Percentiles rank a stretch among this genome's conserved stretches.
These are phyloP conservation scores for Hibiscus tridactylites DNA, from an alignment of 345 rosid genomes.

Conservation along the genomic window DNA sequence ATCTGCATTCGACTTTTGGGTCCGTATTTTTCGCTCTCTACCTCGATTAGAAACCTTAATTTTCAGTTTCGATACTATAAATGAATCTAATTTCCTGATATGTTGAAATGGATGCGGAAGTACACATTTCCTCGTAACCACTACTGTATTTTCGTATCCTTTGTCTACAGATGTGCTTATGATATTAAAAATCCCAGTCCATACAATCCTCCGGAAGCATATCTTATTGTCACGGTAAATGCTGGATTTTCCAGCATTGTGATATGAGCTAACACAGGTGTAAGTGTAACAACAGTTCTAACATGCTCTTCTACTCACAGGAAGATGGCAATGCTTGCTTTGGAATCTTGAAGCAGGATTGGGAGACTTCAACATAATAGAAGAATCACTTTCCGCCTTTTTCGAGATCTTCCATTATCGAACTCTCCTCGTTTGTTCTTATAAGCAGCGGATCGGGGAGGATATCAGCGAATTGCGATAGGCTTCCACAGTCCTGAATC, in stretches of 20 bases:
- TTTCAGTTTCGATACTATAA: too few species aligned
- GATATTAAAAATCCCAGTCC: too few species aligned
- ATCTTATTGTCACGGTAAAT: constrained; percentile 64
- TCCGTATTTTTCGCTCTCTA: too few species aligned
- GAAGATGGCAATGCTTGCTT: constrained; percentile 64
- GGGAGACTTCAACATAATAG: not conserved
- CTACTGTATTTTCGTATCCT: too few species aligned
- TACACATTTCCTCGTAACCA: too few species aligned
- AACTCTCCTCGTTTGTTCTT: not conserved
- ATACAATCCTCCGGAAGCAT: constrained; percentile 75
- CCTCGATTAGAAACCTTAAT: too few species aligned
- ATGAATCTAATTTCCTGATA: too few species aligned
- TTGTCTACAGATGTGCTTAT: too few species aligned
- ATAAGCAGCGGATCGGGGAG: constrained; percentile 61
- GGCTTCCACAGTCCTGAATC: constrained; percentile 50
- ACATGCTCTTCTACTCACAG: constrained; percentile 22
- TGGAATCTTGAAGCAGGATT: constrained; percentile 45
- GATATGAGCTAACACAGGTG: too few species aligned
- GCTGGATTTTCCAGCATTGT: too few species aligned
- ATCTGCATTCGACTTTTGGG: constrained; percentile 63
- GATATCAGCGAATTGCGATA: constrained; percentile 47
- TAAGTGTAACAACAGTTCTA: not conserved
- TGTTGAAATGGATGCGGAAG: too few species aligned
- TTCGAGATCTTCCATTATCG: not conserved
- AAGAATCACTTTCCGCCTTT: not conserved